These are phyloP conservation scores for Pilaira anomala DNA, from an alignment of 192 early-diverging fungal species.

Conservation along the genomic window DNA sequence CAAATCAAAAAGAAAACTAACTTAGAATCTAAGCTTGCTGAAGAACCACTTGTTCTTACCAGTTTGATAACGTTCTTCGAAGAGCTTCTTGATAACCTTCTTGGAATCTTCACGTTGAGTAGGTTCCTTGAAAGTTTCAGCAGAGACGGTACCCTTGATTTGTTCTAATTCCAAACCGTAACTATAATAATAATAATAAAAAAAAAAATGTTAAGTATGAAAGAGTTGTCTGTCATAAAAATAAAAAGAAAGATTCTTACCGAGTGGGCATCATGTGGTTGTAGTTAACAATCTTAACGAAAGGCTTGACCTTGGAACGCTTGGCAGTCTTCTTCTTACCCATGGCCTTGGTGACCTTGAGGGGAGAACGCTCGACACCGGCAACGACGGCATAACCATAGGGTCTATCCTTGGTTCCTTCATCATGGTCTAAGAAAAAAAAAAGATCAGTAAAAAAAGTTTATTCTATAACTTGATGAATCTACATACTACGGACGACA, in stretches of 20 bases:
- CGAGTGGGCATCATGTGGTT: slow-evolving; percentile 99
- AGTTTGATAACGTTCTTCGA: slow-evolving; percentile 95
- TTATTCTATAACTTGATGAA: no score
- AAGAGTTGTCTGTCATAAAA: not conserved
- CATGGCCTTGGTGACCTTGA: slow-evolving; percentile 97
- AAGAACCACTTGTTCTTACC: slow-evolving; percentile 99
- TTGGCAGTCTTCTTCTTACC: slow-evolving; percentile 93
- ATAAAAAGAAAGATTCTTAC: slow-evolving; percentile 37
- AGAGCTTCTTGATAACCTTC: slow-evolving; percentile 94
- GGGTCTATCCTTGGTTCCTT: slow-evolving; percentile 94
- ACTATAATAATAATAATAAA: slow-evolving; percentile 41
- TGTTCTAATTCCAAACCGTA: slow-evolving; percentile 95
- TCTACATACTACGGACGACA: slow-evolving; percentile 78
- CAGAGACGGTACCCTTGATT: slow-evolving; percentile 82
- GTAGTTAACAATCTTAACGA: slow-evolving; percentile 99
- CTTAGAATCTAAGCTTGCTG: slow-evolving; percentile 95
- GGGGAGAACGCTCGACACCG: slow-evolving; percentile 95
- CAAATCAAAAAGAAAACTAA: not conserved
- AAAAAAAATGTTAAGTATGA: not conserved
- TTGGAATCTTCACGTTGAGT: slow-evolving; percentile 85
- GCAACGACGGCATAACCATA: slow-evolving; percentile 99
- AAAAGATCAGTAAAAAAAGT: no score
- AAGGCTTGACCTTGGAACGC: slow-evolving; percentile 98
- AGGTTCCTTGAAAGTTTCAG: slow-evolving; percentile 93
- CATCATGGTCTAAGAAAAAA: slow-evolving; percentile 66